Evolutionary conservation across 768 basidiomycete genomes (phyloP).

Genomic region (Boletus fagicola): DNA sequence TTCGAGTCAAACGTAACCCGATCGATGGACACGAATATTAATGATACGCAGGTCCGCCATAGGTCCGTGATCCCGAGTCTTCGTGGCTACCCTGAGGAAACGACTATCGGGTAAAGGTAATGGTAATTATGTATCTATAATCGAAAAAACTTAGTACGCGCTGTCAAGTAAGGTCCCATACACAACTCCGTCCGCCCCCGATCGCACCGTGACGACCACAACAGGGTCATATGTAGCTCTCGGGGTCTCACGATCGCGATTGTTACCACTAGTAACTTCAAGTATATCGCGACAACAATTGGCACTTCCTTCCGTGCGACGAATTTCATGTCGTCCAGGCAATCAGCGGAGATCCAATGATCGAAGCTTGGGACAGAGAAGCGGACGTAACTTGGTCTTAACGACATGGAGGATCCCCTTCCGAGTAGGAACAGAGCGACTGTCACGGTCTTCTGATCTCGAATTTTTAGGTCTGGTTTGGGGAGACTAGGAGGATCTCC

Average conservation of each 20-base stretch:
- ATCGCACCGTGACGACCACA: neutral
- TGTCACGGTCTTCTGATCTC: too few species aligned
- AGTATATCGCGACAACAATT: neutral
- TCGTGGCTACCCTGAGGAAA: neutral
- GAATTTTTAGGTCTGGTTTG: too few species aligned
- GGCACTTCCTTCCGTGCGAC: neutral
- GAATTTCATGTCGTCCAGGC: neutral
- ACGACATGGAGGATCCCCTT: neutral
- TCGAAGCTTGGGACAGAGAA: neutral
- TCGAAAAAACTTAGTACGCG: too few species aligned
- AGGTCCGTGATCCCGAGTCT: neutral
- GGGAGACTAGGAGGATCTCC: neutral
- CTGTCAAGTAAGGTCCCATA: too few species aligned
- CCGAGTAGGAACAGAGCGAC: too few species aligned
- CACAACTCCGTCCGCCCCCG: neutral
- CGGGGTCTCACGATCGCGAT: neutral
- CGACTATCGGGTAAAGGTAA: neutral
- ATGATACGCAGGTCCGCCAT: neutral
- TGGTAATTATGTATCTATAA: too few species aligned
- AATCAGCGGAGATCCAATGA: neutral
- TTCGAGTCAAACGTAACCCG: neutral
- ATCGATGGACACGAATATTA: neutral
- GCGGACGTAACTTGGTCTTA: neutral
- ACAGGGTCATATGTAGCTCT: neutral
- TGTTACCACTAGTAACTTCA: neutral